A percentile compares a stretch with the other conserved stretches of the same genome.
Evolutionary conservation across 1,284 basidiomycete species (phyloP).

Genomic region (Ceratobasidium sp.): DNA sequence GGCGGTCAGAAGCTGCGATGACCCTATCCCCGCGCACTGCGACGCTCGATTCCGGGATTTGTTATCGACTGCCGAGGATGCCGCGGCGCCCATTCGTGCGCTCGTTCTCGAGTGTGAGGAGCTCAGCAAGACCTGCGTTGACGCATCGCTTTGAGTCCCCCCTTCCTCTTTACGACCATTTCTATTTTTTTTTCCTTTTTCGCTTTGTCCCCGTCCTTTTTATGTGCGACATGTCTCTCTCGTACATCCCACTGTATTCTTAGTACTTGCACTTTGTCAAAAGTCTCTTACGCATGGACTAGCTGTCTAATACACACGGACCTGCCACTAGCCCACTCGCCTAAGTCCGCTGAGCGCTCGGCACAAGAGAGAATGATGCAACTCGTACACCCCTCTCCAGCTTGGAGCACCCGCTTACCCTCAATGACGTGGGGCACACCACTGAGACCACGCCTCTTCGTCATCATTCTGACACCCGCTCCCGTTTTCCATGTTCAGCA

Average conservation of each 20-base stretch:
- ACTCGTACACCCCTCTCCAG: background rate
- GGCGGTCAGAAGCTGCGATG: conserved; percentile 19
- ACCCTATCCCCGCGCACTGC: conserved; percentile 31
- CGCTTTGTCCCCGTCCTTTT: background rate
- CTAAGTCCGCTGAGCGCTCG: background rate
- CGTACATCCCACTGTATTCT: conserved; percentile 23
- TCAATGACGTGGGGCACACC: conserved; percentile 1
- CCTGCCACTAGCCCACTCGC: conserved; percentile 4
- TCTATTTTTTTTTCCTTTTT: no score
- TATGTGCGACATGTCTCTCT: background rate
- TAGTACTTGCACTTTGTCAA: conserved; percentile 4
- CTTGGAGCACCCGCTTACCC: background rate
- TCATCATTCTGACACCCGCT: background rate
- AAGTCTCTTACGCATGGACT: background rate
- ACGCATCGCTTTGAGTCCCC: conserved; percentile 9
- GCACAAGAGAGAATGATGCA: conserved; percentile 3
- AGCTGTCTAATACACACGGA: conserved; percentile 1
- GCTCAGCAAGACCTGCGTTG: conserved; percentile 30
- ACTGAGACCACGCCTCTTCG: background rate
- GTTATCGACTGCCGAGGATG: conserved; percentile 16
- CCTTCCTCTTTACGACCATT: background rate
- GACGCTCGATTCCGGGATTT: conserved; percentile 20
- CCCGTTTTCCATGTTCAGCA: background rate
- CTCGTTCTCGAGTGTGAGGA: conserved; percentile 33
- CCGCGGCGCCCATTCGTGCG: conserved; percentile 9